A percentile compares a stretch with the other conserved stretches of the same genome.
Conservation (phyloP, 2,329 filamentous ascomycete species). For the Pseudogymnoascus sp. region DNA sequence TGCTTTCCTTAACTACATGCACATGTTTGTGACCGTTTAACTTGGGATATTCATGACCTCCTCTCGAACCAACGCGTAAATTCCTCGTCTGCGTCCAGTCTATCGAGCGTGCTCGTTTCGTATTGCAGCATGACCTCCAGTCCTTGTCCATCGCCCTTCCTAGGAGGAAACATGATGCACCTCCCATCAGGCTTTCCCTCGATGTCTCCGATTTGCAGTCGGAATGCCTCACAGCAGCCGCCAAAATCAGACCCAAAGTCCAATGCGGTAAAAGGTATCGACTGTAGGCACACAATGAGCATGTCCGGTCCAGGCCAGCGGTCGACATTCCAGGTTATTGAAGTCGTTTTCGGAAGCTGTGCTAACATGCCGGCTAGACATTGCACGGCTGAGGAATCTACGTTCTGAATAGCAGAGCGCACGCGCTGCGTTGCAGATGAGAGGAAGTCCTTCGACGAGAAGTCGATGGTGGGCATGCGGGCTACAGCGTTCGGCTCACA, state of each 20-base stretch:
- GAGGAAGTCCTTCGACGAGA: neutral
- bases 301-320: constrained; percentile 8
- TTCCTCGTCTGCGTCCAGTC: neutral
- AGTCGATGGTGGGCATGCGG: neutral
- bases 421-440: neutral
- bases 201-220: constrained; percentile 1
- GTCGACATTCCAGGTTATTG: constrained; percentile 8
- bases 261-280: neutral
- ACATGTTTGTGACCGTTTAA: neutral
- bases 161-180: constrained; percentile 3
- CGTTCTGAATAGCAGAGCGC: neutral
- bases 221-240: neutral
- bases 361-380: neutral
- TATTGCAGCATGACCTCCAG: constrained; percentile 5
- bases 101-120: neutral
- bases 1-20: neutral
- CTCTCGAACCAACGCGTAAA: constrained; percentile 1
- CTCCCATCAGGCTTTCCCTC: constrained; percentile 8
- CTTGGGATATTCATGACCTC: neutral
- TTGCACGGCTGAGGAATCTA: neutral
- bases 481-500: constrained; percentile 7
- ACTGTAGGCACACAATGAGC: constrained; percentile 5
- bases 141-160: neutral
- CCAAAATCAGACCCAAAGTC: neutral
- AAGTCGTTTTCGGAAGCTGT: neutral